These are phyloP conservation scores for Arachnomyces sp. DNA, from an alignment of 2,329 filamentous ascomycete genomes.

Conservation along the genomic window DNA sequence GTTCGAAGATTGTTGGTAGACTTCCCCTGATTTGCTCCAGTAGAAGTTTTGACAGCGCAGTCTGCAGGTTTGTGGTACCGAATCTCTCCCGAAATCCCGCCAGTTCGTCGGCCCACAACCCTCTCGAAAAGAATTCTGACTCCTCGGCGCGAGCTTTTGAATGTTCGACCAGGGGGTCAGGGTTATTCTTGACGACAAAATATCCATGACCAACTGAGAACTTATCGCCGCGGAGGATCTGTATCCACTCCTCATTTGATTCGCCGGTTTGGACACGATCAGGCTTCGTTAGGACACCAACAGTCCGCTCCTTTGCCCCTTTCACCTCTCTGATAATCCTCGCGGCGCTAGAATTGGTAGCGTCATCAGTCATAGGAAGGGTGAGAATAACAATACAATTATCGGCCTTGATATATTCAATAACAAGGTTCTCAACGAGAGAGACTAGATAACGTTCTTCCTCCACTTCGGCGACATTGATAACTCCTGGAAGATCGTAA, in stretches of 20 bases:
- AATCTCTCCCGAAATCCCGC: slow-evolving; percentile 36
- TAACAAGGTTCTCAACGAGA: slow-evolving; percentile 63
- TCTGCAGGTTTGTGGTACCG: slow-evolving; percentile 45
- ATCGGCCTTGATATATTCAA: slow-evolving; percentile 58
- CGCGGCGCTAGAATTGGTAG: slow-evolving; percentile 65
- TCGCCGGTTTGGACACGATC: slow-evolving; percentile 56
- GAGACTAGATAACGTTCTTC: slow-evolving; percentile 60
- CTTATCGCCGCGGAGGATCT: slow-evolving; percentile 53
- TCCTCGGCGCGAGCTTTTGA: slow-evolving; percentile 42
- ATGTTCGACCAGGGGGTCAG: slow-evolving; percentile 38
- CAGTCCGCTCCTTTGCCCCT: slow-evolving; percentile 50
- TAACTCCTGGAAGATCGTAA: slow-evolving; percentile 77
- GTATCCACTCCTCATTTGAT: slow-evolving; percentile 50
- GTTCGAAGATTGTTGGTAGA: slow-evolving; percentile 25
- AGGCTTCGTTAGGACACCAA: slow-evolving; percentile 78
- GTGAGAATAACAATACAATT: slow-evolving; percentile 71
- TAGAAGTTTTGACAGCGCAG: slow-evolving; percentile 40
- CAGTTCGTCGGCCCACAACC: slow-evolving; percentile 41
- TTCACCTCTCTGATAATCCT: slow-evolving; percentile 50
- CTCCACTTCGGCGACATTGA: slow-evolving; percentile 57
- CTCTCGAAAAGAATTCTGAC: slow-evolving; percentile 39
- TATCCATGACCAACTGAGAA: slow-evolving; percentile 66
- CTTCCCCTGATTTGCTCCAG: slow-evolving; percentile 38
- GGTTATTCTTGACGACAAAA: slow-evolving; percentile 60
- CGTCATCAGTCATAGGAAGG: slow-evolving; percentile 68